Conservation (phyloP, 1,284 basidiomycete species). For the Stereum hirsutum region DNA sequence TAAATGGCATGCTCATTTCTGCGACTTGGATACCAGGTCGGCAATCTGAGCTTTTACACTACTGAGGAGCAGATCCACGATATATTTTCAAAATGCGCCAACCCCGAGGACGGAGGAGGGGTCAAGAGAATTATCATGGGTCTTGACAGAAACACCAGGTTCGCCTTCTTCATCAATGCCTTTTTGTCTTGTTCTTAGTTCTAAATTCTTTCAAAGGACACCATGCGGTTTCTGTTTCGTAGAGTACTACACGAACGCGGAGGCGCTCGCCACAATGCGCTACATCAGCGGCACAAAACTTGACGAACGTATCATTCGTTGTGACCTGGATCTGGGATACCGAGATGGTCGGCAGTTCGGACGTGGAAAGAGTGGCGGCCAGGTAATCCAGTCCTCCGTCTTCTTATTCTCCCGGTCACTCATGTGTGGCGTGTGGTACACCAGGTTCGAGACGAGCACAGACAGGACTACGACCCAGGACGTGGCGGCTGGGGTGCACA, state of each 20-base stretch:
- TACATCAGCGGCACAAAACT: conserved; percentile 97
- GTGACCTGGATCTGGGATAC: conserved; percentile 97
- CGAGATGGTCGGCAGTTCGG: conserved; percentile 97
- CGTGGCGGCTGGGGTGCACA: conserved; percentile 96
- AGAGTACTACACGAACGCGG: conserved; percentile 94
- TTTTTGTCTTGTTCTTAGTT: conserved; percentile 1
- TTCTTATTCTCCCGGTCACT: too few species aligned
- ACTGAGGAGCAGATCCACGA: conserved; percentile 99
- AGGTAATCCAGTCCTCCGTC: conserved; percentile 35
- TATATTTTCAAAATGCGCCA: conserved; percentile 88
- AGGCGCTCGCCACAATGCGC: conserved; percentile 88
- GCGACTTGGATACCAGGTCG: conserved; percentile 62
- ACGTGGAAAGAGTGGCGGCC: conserved; percentile 93
- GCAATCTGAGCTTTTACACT: conserved; percentile 95
- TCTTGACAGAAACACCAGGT: conserved; percentile 92
- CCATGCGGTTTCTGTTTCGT: conserved; percentile 99
- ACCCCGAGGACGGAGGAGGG: conserved; percentile 85
- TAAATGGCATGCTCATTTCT: conserved; percentile 5
- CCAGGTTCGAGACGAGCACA: conserved; percentile 84
- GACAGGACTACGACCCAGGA: conserved; percentile 95
- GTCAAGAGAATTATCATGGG: conserved; percentile 99
- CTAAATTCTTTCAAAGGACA: conserved; percentile 63
- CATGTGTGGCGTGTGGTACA: background rate
- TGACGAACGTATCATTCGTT: conserved; percentile 98
- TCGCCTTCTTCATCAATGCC: conserved; percentile 10